phyloP scores from a whole-genome alignment of 306 rosid genomes.

The Gynostemma pentaphyllum region DNA sequence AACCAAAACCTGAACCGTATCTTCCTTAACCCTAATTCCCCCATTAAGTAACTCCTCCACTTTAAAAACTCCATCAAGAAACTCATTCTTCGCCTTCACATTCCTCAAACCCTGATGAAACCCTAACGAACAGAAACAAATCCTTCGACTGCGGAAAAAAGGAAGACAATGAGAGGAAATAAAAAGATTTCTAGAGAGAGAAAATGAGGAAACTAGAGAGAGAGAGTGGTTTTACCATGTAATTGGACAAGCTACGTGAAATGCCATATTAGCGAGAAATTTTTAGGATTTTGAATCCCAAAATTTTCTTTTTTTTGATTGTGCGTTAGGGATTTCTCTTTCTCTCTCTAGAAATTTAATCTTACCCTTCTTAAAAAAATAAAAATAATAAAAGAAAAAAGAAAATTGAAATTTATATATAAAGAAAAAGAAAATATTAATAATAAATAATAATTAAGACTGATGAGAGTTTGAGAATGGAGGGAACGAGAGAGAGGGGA shows the following conservation, averaged over 20 bases:
- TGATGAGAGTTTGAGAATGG: neutral
- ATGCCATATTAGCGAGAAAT: conserved; percentile 51
- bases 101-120: conserved; percentile 37
- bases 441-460: conserved; percentile 4
- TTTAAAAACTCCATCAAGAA: conserved; percentile 31
- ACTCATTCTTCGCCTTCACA: conserved; percentile 25
- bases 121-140: conserved; percentile 63
- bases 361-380: conserved; percentile 5
- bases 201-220: neutral
- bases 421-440: neutral
- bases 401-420: neutral
- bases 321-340: conserved; percentile 25
- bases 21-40: conserved; percentile 37
- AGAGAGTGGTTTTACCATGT: conserved; percentile 39
- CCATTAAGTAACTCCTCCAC: conserved; percentile 42
- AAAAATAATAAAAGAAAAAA: neutral
- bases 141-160: conserved; percentile 38
- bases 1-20: conserved; percentile 47
- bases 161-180: conserved; percentile 1
- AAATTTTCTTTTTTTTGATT: too few relatives aligned
- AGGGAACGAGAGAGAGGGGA: conserved; percentile 5
- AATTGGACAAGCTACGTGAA: conserved; percentile 85
- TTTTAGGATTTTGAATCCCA: conserved; percentile 42
- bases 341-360: conserved; percentile 15
- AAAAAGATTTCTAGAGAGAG: neutral